Percentiles rank a stretch among this genome's conserved stretches.
Evolutionary conservation across 352 stramenopile species (phyloP).

Genomic region (Pythium dissotocum): DNA sequence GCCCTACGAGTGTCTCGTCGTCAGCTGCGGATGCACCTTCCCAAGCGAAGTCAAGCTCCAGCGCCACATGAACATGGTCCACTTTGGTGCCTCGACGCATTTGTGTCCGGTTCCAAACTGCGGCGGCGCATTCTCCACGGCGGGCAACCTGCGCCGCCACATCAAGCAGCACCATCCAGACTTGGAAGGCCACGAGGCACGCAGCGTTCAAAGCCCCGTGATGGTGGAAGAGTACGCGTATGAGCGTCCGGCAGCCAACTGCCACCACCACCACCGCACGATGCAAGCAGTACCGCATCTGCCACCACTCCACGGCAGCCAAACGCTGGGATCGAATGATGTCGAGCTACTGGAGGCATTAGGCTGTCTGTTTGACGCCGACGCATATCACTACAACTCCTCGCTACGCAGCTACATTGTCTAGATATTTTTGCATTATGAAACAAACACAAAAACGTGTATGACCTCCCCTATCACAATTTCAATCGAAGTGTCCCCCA

Average conservation of each 20-base stretch:
- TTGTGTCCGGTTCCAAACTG: slow-evolving; percentile 37
- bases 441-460: too few relatives aligned
- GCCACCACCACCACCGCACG: not conserved
- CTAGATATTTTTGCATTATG: not conserved
- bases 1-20: slow-evolving; percentile 17
- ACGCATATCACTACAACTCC: not conserved
- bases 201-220: not conserved
- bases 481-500: too few relatives aligned
- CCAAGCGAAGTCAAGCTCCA: slow-evolving; percentile 66
- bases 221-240: not conserved
- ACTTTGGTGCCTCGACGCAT: slow-evolving; percentile 60
- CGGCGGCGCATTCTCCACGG: slow-evolving; percentile 34
- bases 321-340: not conserved
- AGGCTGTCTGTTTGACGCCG: slow-evolving; percentile 14
- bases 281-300: not conserved
- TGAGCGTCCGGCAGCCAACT: not conserved
- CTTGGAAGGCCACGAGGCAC: not conserved
- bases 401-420: not conserved
- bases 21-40: slow-evolving; percentile 45
- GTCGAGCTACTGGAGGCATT: slow-evolving; percentile 17
- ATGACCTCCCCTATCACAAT: too few relatives aligned
- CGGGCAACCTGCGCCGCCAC: slow-evolving; percentile 45
- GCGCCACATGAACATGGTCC: slow-evolving; percentile 68
- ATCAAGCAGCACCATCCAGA: slow-evolving; percentile 46
- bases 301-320: not conserved